Base-by-base conservation (phyloP, 106 monocot species). In the Iris macrosiphon region DNA sequence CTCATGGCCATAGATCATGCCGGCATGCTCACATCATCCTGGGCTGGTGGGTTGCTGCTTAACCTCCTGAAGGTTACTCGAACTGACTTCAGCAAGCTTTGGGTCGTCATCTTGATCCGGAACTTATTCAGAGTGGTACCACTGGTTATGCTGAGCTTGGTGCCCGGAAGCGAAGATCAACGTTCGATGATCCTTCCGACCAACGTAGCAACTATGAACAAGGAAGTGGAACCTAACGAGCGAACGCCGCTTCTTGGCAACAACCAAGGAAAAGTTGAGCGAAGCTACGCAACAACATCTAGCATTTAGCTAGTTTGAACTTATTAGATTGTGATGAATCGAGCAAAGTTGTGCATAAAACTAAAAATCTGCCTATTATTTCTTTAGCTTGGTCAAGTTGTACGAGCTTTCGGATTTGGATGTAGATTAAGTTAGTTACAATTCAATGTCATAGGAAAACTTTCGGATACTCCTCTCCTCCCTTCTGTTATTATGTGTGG, bases 1-100 rank as follows among this genome's bases (percentile, higher is more conserved):
- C 63, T 95, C n/a, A 95, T 95, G 94, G 85, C 81, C 10, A 82
- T 95, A 16, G 89, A 89, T 49, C 69, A 82, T 27, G 39, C 43
- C 15, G 89, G 85, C 4, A 9, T 71, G 62, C 73, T 95, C 7
- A 63, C 70, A 11, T 84, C 94, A 0, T 76, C 78, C 19, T 89
- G 81, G 81, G 54, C 57, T 1, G 94, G 94, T 11, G 89, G 89
- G 6, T 55, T 88, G 4, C 57, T 85, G 16, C 73, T 94, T 38
- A 70, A 85, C 25, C 6, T 82, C 6, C 55, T 85, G 22, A 57
- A 79, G 9, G 82, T 95, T 9, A 73, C 81, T 1, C 56, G 94
- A 37, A 63, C 70, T 0, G 64, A 85, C 13, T 95, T 95, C 35
- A 32, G 50, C 8, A 82, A 89, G 40, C 66, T 95, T 2, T 89